phyloP scores from a whole-genome alignment of 805 yeast species.

The Lachancea nothofagi region DNA sequence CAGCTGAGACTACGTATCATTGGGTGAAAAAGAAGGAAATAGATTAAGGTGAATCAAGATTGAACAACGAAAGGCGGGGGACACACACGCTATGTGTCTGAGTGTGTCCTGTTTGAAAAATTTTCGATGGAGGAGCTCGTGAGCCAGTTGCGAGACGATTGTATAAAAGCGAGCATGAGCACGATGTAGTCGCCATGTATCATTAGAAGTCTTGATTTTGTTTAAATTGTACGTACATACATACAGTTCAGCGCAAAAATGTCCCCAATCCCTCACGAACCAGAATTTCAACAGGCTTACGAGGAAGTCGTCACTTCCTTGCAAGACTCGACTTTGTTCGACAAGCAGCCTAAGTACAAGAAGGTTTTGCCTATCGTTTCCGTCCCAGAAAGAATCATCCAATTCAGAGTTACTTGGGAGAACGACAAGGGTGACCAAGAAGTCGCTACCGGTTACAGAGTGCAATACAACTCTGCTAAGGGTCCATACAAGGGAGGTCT shows the following conservation, averaged over 20 bases:
- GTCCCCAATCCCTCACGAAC: constrained; percentile 50
- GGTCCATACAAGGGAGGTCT: constrained; percentile 99
- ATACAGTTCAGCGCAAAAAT: constrained; percentile 4
- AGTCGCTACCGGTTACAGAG: constrained; percentile 97
- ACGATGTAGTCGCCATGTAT: no score
- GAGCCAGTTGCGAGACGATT: no score
- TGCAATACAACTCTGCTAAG: constrained; percentile 94
- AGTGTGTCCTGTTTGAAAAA: no score
- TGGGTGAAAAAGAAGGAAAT: no score
- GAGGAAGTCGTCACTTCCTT: constrained; percentile 85
- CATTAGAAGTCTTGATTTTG: no score
- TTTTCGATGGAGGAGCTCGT: no score
- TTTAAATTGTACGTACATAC: no score
- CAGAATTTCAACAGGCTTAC: constrained; percentile 99
- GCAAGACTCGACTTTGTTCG: constrained; percentile 85
- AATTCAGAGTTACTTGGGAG: constrained; percentile 98
- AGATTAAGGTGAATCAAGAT: no score
- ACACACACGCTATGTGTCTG: no score
- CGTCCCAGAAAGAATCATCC: constrained; percentile 92
- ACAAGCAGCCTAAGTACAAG: constrained; percentile 83
- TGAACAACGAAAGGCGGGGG: no score
- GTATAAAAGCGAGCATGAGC: no score
- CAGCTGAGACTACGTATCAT: no score
- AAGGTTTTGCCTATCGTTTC: constrained; percentile 85
- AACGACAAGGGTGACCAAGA: constrained; percentile 87